phyloP scores from a whole-genome alignment of 2,329 filamentous ascomycete species.

The Calcarisporium arbuscula region DNA sequence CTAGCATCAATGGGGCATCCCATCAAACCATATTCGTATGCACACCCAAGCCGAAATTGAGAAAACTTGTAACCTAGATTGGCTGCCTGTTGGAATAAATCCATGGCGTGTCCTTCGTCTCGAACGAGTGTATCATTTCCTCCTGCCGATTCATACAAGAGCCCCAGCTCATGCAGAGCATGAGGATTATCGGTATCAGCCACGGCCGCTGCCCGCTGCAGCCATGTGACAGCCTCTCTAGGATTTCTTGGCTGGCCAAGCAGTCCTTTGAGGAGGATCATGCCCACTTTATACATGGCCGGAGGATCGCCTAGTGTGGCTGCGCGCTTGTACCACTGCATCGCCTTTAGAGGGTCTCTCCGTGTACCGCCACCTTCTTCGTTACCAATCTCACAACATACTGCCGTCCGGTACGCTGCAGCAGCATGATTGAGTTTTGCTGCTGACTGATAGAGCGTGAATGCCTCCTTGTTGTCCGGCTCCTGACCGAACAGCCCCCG shows the following conservation, averaged over 20 bases:
- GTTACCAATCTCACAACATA: conserved; percentile 93
- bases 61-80: conserved; percentile 92
- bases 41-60: conserved; percentile 81
- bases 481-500: conserved; percentile 73
- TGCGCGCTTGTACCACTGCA: conserved; percentile 96
- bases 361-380: conserved; percentile 92
- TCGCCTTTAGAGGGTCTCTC: conserved; percentile 85
- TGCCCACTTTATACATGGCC: conserved; percentile 97
- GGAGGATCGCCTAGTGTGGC: conserved; percentile 84
- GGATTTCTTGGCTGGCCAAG: conserved; percentile 81
- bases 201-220: conserved; percentile 85
- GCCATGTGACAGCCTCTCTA: conserved; percentile 81
- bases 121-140: conserved; percentile 67
- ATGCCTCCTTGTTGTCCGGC: conserved; percentile 85
- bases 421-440: conserved; percentile 83
- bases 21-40: conserved; percentile 83
- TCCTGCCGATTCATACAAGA: conserved; percentile 58
- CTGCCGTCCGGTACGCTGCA: conserved; percentile 87
- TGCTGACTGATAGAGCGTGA: conserved; percentile 85
- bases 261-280: conserved; percentile 89
- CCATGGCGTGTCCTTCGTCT: conserved; percentile 76
- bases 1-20: conserved; percentile 78
- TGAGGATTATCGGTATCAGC: conserved; percentile 90
- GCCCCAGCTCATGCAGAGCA: conserved; percentile 80
- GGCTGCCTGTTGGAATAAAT: conserved; percentile 77